These are phyloP conservation scores for Fusarium chaquense DNA, from an alignment of 2,329 filamentous ascomycete species.

Conservation along the genomic window DNA sequence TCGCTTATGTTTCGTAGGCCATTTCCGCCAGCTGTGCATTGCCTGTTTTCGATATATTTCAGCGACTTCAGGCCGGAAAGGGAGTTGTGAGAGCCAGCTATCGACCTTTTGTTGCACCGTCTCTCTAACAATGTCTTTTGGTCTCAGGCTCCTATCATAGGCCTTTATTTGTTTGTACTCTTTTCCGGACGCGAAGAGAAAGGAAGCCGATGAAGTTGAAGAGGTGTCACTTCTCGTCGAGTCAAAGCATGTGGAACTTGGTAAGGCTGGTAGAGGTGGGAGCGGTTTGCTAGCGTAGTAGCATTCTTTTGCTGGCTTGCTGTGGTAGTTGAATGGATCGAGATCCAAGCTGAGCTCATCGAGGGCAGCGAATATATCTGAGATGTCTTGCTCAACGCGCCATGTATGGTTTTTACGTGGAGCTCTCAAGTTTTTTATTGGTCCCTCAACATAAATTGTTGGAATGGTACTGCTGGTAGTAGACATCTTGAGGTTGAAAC, in stretches of 20 bases:
- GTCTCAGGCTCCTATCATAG: neutral
- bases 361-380: neutral
- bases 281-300: neutral
- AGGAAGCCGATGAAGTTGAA: neutral
- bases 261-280: neutral
- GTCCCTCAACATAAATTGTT: neutral
- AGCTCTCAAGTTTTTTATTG: neutral
- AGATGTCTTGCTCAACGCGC: neutral
- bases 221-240: neutral
- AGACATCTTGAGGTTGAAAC: neutral
- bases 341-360: neutral
- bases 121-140: neutral
- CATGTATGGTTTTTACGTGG: neutral
- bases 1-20: neutral
- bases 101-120: neutral
- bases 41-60: neutral
- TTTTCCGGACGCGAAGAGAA: neutral
- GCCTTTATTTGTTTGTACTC: neutral
- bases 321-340: neutral
- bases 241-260: slow-evolving; percentile 1
- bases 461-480: neutral
- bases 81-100: neutral
- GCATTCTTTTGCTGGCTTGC: neutral
- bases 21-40: neutral
- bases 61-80: neutral